These are phyloP conservation scores for Candida dajiaensis DNA, from an alignment of 805 yeast species.

Conservation along the genomic window DNA sequence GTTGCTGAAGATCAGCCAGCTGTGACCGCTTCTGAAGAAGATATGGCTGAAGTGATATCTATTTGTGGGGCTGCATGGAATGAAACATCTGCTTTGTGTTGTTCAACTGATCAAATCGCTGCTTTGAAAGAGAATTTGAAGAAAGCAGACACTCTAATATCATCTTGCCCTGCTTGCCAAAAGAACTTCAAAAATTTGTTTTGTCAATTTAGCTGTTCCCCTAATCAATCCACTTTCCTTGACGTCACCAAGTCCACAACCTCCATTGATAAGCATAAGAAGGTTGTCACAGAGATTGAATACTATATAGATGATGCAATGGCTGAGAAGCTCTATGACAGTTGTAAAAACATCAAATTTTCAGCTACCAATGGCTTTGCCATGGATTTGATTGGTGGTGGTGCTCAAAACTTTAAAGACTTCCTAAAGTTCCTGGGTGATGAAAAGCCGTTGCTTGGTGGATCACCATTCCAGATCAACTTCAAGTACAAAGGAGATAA, in stretches of 20 bases:
- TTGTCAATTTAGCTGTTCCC: slow-evolving; percentile 86
- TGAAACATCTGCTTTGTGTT: slow-evolving; percentile 50
- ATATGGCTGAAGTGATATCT: slow-evolving; percentile 40
- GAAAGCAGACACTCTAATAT: slow-evolving; percentile 73
- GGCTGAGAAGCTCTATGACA: slow-evolving; percentile 66
- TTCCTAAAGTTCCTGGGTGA: slow-evolving; percentile 90
- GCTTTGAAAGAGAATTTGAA: slow-evolving; percentile 53
- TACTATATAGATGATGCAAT: slow-evolving; percentile 51
- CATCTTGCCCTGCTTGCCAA: slow-evolving; percentile 91
- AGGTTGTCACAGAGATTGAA: slow-evolving; percentile 66
- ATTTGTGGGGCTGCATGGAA: slow-evolving; percentile 74
- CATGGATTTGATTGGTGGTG: slow-evolving; percentile 98
- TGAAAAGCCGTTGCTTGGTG: slow-evolving; percentile 89
- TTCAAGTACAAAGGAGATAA: slow-evolving; percentile 48
- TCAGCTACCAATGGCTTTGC: slow-evolving; percentile 94
- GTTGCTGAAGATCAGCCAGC: slow-evolving; percentile 51
- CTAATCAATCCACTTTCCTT: slow-evolving; percentile 71
- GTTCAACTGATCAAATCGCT: slow-evolving; percentile 57
- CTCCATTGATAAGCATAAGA: slow-evolving; percentile 39
- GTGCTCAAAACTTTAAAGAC: slow-evolving; percentile 66
- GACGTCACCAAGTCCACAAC: slow-evolving; percentile 53
- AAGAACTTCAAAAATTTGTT: slow-evolving; percentile 80
- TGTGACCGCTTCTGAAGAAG: slow-evolving; percentile 34
- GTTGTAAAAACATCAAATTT: slow-evolving; percentile 86
- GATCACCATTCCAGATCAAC: slow-evolving; percentile 92